phyloP scores from a whole-genome alignment of 2,329 filamentous ascomycete genomes.

The Seiridium cupressi region DNA sequence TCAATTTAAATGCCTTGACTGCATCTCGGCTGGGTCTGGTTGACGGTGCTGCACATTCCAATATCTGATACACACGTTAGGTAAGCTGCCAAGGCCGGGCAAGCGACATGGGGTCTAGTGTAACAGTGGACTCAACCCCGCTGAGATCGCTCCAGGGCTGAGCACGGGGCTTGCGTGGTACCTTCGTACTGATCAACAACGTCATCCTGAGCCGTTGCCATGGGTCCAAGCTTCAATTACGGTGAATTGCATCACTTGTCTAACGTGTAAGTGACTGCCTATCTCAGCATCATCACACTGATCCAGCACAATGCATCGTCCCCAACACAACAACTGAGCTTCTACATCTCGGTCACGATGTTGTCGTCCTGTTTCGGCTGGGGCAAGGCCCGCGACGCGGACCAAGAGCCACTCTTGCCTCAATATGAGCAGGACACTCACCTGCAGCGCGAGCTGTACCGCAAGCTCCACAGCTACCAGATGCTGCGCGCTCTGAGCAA shows the following conservation, averaged over 20 bases:
- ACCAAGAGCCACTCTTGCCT: slow-evolving; percentile 77
- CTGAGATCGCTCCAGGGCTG: not conserved
- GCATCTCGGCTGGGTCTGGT: too few species aligned
- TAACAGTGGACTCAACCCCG: not conserved
- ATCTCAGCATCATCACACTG: not conserved
- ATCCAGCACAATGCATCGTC: not conserved
- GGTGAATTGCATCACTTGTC: slow-evolving; percentile 2
- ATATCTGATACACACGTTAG: not conserved
- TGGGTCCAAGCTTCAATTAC: not conserved
- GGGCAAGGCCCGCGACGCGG: slow-evolving; percentile 43
- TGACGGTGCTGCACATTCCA: not conserved
- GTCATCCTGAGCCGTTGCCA: not conserved
- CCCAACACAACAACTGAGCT: not conserved
- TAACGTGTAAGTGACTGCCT: not conserved
- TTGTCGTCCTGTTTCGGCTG: slow-evolving; percentile 67
- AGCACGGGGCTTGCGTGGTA: not conserved
- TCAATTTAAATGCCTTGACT: too few species aligned
- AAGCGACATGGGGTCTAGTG: not conserved
- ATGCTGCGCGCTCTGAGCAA: slow-evolving; percentile 79
- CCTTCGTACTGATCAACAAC: not conserved
- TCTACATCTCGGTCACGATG: not conserved
- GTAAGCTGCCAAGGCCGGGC: not conserved
- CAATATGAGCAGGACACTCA: slow-evolving; percentile 80
- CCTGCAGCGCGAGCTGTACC: slow-evolving; percentile 73
- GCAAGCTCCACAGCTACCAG: slow-evolving; percentile 92